These are phyloP conservation scores for Fraxinus ornus DNA, from an alignment of 305 asterid genomes.

Conservation along the genomic window DNA sequence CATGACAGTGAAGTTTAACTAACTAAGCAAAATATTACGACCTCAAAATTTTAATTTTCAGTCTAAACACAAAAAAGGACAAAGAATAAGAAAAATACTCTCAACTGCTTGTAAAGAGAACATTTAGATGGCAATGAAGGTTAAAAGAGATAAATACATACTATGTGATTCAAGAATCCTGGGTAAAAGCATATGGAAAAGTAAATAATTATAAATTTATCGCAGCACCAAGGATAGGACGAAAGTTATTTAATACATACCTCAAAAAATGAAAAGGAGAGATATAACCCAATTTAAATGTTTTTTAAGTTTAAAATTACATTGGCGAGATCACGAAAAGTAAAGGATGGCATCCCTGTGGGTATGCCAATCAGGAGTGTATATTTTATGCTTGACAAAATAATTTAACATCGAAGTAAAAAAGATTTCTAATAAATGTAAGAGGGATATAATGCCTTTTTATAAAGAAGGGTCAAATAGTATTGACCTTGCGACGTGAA, in stretches of 20 bases:
- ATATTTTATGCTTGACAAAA: not conserved
- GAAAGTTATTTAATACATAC: not conserved
- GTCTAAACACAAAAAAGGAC: not conserved
- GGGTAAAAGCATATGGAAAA: not conserved
- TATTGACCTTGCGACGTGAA: not conserved
- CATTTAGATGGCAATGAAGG: not conserved
- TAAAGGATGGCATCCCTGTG: not conserved
- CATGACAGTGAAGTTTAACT: not conserved
- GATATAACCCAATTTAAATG: not conserved
- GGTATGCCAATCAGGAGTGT: not conserved
- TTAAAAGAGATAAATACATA: not conserved
- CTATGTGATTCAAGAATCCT: not conserved
- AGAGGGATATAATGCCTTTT: not conserved
- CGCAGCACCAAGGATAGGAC: not conserved
- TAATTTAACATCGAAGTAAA: not conserved
- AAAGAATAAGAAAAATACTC: not conserved
- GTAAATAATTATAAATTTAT: not conserved
- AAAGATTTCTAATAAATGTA: not conserved
- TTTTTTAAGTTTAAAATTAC: not conserved
- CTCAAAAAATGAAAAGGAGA: not conserved
- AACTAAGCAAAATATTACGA: not conserved
- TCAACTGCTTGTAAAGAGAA: not conserved
- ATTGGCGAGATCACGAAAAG: not conserved
- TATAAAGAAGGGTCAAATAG: not conserved
- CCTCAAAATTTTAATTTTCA: not conserved